These are phyloP conservation scores for Fallopia convolvulus DNA, from an alignment of 148 eudicot species.

Conservation along the genomic window DNA sequence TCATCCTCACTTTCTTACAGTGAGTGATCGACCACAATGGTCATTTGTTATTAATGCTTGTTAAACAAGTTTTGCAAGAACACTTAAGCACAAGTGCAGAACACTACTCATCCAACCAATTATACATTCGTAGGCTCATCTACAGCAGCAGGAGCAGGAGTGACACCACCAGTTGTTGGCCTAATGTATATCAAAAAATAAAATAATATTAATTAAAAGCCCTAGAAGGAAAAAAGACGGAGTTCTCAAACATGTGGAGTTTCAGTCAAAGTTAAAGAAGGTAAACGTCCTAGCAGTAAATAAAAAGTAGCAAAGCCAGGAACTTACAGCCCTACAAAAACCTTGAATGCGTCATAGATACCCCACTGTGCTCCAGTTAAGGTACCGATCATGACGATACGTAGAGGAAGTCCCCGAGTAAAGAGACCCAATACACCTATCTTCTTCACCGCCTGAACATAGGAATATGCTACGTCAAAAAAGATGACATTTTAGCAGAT, in stretches of 20 bases:
- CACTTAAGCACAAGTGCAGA: constrained; percentile 1
- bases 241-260: neutral
- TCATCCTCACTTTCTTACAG: constrained; percentile 6
- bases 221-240: neutral
- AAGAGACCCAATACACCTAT: constrained; percentile 74
- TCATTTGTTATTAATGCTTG: constrained; percentile 8
- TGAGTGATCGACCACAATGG: constrained; percentile 1
- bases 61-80: neutral
- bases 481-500: neutral
- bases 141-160: constrained; percentile 40
- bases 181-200: constrained; percentile 27
- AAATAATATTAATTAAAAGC: neutral
- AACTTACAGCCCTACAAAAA: constrained; percentile 90
- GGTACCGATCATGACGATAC: constrained; percentile 93
- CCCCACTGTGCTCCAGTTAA: constrained; percentile 99
- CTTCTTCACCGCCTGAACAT: constrained; percentile 74
- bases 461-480: neutral
- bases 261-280: neutral
- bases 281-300: neutral
- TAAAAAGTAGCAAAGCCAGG: neutral
- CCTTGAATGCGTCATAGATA: constrained; percentile 90
- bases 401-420: constrained; percentile 89
- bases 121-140: neutral
- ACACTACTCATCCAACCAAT: neutral
- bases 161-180: constrained; percentile 88